A percentile compares a stretch with the other conserved stretches of the same genome.
phyloP scores from a whole-genome alignment of 1,284 basidiomycete species.

The Microstroma glucosiphilum region DNA sequence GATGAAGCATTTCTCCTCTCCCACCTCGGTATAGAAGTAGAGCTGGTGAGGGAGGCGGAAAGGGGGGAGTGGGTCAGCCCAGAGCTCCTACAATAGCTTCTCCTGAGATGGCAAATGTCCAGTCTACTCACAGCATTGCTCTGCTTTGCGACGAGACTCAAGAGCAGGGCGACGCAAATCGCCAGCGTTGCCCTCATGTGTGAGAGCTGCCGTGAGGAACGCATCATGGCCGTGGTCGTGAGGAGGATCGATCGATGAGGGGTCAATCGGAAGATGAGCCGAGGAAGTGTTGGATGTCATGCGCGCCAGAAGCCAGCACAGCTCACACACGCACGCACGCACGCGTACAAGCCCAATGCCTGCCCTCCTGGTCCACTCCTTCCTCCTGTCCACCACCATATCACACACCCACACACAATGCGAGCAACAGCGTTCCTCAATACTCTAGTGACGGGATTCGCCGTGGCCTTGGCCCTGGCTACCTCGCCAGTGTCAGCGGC shows the following conservation, averaged over 20 bases:
- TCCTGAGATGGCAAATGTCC: too few relatives aligned
- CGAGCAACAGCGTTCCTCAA: conserved; percentile 2
- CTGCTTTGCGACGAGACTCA: too few relatives aligned
- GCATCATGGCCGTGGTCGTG: too few relatives aligned
- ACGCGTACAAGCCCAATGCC: not conserved
- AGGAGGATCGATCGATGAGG: too few relatives aligned
- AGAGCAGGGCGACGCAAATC: too few relatives aligned
- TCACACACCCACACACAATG: not conserved
- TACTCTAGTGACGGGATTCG: not conserved
- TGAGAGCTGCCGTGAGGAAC: too few relatives aligned
- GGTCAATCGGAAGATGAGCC: too few relatives aligned
- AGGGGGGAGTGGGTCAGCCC: not conserved
- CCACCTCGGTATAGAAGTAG: conserved; percentile 54
- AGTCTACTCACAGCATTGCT: too few relatives aligned
- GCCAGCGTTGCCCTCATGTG: too few relatives aligned
- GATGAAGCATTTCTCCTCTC: conserved; percentile 67
- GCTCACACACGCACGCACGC: not conserved
- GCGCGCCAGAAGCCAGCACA: not conserved
- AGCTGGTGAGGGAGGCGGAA: conserved; percentile 24
- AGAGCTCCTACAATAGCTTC: not conserved
- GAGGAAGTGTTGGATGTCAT: too few relatives aligned
- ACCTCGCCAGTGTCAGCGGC: not conserved
- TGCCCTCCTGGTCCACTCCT: not conserved
- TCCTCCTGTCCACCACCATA: conserved; percentile 1
- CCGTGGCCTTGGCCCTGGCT: not conserved